Evolutionary conservation across 2,329 filamentous ascomycete species (phyloP).

Genomic region (Davidsoniella eucalypti): DNA sequence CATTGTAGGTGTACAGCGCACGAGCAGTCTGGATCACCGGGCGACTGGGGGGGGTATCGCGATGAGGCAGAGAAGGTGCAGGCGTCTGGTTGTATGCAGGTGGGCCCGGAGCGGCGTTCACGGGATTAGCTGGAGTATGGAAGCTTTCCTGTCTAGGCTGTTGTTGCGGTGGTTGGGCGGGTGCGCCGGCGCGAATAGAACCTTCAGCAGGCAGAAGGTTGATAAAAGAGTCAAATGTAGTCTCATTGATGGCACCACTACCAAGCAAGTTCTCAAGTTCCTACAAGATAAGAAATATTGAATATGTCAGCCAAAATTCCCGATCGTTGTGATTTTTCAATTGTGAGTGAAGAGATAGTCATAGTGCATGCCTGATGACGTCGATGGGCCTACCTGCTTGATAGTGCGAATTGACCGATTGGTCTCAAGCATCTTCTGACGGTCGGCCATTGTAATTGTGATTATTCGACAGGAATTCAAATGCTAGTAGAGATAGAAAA

Average conservation of each 20-base stretch:
- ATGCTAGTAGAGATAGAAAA: no score
- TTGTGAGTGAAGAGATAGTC: neutral
- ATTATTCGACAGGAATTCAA: no score
- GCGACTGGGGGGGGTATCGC: conserved; percentile 20
- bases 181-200: conserved; percentile 34
- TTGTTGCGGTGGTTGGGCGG: conserved; percentile 17
- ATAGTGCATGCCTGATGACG: neutral
- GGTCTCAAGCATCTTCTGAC: conserved; percentile 47
- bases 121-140: conserved; percentile 17
- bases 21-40: conserved; percentile 55
- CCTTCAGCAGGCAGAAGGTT: conserved; percentile 58
- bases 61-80: conserved; percentile 23
- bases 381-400: conserved; percentile 48
- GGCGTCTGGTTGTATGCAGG: conserved; percentile 36
- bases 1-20: conserved; percentile 71
- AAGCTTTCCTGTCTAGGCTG: no score
- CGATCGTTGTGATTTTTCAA: neutral
- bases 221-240: conserved; percentile 60
- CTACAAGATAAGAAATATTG: conserved; percentile 28
- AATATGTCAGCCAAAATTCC: no score
- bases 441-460: conserved; percentile 21
- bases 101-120: conserved; percentile 21
- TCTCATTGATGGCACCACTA: conserved; percentile 58
- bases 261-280: conserved; percentile 85
- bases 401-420: conserved; percentile 78